phyloP scores from a whole-genome alignment of 2,329 filamentous ascomycete species.

The Aspergillus unguis region DNA sequence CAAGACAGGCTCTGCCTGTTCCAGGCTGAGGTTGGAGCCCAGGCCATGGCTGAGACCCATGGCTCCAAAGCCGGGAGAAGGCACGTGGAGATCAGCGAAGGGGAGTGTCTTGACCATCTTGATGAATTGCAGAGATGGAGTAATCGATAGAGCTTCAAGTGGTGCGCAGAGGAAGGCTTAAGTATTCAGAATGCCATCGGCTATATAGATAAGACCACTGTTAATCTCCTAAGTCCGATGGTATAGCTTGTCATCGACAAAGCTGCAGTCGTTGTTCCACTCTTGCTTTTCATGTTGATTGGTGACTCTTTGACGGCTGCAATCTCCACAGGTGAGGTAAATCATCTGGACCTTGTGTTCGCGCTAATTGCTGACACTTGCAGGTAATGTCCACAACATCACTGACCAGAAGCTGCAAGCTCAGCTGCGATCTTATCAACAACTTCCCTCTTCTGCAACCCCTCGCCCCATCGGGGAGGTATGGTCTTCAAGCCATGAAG shows the following conservation, averaged over 20 bases:
- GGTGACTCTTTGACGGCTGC: too few relatives aligned
- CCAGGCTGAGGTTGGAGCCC: constrained; percentile 42
- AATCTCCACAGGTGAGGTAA: neutral
- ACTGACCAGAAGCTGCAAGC: neutral
- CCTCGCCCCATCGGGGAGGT: constrained; percentile 29
- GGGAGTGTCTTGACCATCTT: constrained; percentile 43
- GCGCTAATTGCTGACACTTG: constrained; percentile 7
- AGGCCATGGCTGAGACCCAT: constrained; percentile 50
- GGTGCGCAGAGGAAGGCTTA: neutral
- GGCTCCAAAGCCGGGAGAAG: constrained; percentile 48
- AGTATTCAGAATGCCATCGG: neutral
- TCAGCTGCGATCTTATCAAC: neutral
- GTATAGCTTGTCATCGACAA: neutral
- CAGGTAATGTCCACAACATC: neutral
- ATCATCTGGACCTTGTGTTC: neutral
- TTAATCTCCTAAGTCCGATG: neutral
- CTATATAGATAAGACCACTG: neutral
- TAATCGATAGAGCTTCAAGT: neutral
- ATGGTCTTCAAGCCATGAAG: constrained; percentile 39
- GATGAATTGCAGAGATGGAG: neutral
- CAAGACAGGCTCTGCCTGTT: constrained; percentile 50
- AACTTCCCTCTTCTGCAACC: constrained; percentile 22
- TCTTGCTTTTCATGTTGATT: neutral
- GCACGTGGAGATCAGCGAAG: constrained; percentile 40
- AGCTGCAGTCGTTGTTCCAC: neutral